Conservation (phyloP, 148 eudicot genomes). For the Chenopodium quinoa region DNA sequence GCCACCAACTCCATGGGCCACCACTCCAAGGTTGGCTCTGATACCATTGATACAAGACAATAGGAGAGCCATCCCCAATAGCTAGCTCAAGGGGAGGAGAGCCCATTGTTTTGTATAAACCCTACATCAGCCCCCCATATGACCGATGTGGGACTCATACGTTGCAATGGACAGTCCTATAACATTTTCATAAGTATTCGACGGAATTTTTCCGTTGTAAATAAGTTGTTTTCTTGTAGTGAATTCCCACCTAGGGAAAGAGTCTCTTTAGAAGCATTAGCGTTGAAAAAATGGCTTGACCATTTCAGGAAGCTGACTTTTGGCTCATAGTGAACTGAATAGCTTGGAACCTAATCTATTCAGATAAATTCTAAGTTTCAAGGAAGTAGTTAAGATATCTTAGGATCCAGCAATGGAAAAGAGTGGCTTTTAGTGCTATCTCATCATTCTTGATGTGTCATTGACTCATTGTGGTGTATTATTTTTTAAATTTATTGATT, state of each 20-base stretch:
- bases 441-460: not conserved
- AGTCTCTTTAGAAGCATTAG: conserved; percentile 1
- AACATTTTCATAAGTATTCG: too few species aligned
- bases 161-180: too few species aligned
- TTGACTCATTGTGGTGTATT: not conserved
- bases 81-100: too few species aligned
- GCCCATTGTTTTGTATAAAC: too few species aligned
- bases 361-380: not conserved
- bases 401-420: not conserved
- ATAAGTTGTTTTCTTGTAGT: too few species aligned
- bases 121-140: too few species aligned
- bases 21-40: too few species aligned
- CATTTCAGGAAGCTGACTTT: not conserved
- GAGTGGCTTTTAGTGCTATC: not conserved
- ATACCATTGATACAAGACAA: too few species aligned
- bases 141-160: too few species aligned
- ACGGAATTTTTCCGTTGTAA: too few species aligned
- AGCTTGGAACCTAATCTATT: not conserved
- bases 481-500: not conserved
- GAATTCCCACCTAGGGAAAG: not conserved
- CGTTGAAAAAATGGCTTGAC: not conserved
- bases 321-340: not conserved
- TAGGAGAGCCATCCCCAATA: too few species aligned
- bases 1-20: too few species aligned
- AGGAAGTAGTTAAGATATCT: not conserved